Conservation (phyloP, 306 rosid species). For the Rosa persica region DNA sequence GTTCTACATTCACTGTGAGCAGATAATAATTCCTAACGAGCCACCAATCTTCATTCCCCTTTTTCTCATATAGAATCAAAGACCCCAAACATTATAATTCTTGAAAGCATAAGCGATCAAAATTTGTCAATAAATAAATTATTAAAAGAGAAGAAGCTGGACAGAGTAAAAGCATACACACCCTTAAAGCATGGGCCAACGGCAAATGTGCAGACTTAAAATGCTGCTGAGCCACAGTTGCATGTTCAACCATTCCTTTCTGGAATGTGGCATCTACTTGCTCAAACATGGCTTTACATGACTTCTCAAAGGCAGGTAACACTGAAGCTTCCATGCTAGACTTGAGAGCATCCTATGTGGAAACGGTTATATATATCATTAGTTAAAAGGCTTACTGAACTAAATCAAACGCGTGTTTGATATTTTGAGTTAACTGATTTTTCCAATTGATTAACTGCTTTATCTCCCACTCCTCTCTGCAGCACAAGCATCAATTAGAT, state of each 20-base stretch:
- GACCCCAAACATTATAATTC: background rate
- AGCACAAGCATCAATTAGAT: no score
- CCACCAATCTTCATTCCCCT: background rate
- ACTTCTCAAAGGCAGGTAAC: slow-evolving; percentile 88
- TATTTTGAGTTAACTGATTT: no score
- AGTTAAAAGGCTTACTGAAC: slow-evolving; percentile 13
- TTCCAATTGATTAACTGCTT: no score
- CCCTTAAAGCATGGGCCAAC: slow-evolving; percentile 83
- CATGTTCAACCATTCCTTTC: slow-evolving; percentile 90
- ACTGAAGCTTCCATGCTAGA: slow-evolving; percentile 72
- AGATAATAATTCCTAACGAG: background rate
- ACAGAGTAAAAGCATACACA: slow-evolving; percentile 29
- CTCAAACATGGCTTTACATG: slow-evolving; percentile 95
- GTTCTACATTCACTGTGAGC: background rate
- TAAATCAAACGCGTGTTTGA: background rate
- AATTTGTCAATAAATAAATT: background rate
- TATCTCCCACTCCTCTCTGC: no score
- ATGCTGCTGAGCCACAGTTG: slow-evolving; percentile 74
- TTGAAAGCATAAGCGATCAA: background rate
- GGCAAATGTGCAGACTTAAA: slow-evolving; percentile 74
- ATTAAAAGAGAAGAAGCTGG: background rate
- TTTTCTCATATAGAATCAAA: background rate
- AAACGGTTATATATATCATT: slow-evolving; percentile 19
- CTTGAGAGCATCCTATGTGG: slow-evolving; percentile 70
- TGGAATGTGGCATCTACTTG: slow-evolving; percentile 93